Evolutionary conservation across 2,329 filamentous ascomycete species (phyloP), one percentile per base, ranked within the genome.

Genomic region (Drechslerella dactyloides): DNA sequence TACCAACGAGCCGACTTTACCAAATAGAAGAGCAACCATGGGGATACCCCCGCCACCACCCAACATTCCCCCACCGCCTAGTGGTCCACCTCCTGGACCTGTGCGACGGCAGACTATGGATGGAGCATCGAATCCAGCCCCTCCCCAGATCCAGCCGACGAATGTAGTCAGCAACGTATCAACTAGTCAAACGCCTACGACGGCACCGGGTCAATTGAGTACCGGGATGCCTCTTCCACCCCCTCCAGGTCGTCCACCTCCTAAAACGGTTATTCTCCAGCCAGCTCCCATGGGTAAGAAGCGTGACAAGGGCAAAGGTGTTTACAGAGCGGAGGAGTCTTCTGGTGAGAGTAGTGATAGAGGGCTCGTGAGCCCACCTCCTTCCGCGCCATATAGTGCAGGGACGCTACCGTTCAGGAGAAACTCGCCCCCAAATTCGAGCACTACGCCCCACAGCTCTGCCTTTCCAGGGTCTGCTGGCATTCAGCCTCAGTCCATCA

Each of bases 21-120:
- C 68, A n/a, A 60, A 24, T 30, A 60, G 68, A 23, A 54, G 68
- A 27, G 56, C 56, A 62, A 76, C 65, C 70, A 76, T 64, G 56
- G 60, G 73, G 57, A 73, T 66, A 44, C 65, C 54, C 15, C 50
- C 44, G 11, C 58, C 46, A 24, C 55, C 55, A 63, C 75, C 40
- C 5, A 63, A 13, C 5, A 69, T 37, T 60, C 75, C 59, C 44
- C 74, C 52, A 7, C 68, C 68, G 6, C 68, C 68, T 19, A 72
- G 68, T 27, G 68, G 68, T 13, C 68, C 68, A 30, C 68, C 59
- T 37, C 68, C 68, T 56, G 56, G 55, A 23, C 54, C 24, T 19
- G 35, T 50, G 10, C 51, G 68, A 55, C 51, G 68, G 42, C 68
- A 72, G 19, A 72, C 68, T 3, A 60, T 72, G 68, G 68, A 72